Base-by-base conservation (phyloP, 106 monocot species). In the Dioscorea alata region DNA sequence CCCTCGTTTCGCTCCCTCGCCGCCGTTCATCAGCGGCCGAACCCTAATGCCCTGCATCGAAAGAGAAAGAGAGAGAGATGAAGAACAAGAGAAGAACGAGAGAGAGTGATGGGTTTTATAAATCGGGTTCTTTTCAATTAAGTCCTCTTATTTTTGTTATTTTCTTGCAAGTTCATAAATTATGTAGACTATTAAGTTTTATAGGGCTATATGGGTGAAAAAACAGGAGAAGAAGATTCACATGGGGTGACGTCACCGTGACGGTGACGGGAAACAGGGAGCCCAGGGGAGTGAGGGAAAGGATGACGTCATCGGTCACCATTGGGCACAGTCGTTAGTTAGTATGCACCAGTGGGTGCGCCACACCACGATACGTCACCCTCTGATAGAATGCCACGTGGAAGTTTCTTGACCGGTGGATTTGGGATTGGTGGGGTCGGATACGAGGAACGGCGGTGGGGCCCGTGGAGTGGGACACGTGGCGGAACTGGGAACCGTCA, bases 1-100 rank as follows among this genome's bases (percentile, higher is more conserved):
- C 63, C 31, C 63, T 32, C 15, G 13, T 16, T 15, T 32, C 34
- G 12, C 28, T 16, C 18, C 63, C 8, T 15, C 63, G 23, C 63
- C 66, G 10, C 50, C 50, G 16, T 35, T 42, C 19, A 35, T 5
- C 65, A 17, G 34, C 65, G 65, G 42, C 65, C 65, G 33, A 6
- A 42, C 14, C 16, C 48, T 65, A 15, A 65, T 6, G 17, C 65
- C 65, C 34, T 65, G 65, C 65, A 65, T 61, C 60, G 33, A 17
- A 19, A 6, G 23, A 61, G 15, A 61, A 15, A 61, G 65, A 65
- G 42, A 65, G 34, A 65, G 34, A 14, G 35, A 16, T 18, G 42
- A 48, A 48, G 42, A 21, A 65, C 8, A 20, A 19, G 21, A 48
- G 20, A 21, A 0, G 16, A 48, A 48, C 5, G 18, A 18, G 12